These are phyloP conservation scores for Russula olivacea DNA, from an alignment of 768 basidiomycete genomes.

Conservation along the genomic window DNA sequence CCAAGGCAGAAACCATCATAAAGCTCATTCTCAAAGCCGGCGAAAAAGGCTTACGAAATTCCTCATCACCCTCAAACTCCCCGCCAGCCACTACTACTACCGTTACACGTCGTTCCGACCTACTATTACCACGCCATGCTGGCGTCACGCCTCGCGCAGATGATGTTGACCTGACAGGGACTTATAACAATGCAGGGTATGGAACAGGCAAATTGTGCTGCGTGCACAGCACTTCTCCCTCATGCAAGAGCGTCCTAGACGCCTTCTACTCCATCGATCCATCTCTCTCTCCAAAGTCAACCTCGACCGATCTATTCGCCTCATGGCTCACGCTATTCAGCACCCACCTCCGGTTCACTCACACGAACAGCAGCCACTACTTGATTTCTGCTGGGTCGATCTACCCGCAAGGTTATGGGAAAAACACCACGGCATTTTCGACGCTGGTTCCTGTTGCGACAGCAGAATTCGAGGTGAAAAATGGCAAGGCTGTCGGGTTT, in stretches of 20 bases:
- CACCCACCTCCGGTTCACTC: neutral
- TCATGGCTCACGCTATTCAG: neutral
- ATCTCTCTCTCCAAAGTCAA: neutral
- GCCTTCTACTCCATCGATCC: constrained; percentile 3
- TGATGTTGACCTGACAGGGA: constrained; percentile 3
- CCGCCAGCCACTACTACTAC: too few species aligned
- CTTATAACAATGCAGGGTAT: constrained; percentile 7
- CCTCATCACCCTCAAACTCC: neutral
- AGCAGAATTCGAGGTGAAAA: constrained; percentile 2
- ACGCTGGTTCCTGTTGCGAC: neutral
- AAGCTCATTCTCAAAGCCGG: neutral
- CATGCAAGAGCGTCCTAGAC: constrained; percentile 10
- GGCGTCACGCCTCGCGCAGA: neutral
- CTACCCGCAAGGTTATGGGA: constrained; percentile 16
- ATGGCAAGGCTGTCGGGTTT: neutral
- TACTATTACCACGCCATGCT: neutral
- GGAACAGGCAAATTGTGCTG: constrained; percentile 5
- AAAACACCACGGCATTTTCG: constrained; percentile 6
- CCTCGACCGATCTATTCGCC: constrained; percentile 9
- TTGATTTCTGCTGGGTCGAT: neutral
- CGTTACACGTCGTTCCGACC: neutral
- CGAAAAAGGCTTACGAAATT: neutral
- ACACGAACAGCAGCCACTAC: neutral
- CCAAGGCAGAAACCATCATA: neutral
- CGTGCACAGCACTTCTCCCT: constrained; percentile 1